Percentiles rank a stretch among this genome's conserved stretches.
Conservation (phyloP, 257 asterid genomes). For the Apocynum venetum region DNA sequence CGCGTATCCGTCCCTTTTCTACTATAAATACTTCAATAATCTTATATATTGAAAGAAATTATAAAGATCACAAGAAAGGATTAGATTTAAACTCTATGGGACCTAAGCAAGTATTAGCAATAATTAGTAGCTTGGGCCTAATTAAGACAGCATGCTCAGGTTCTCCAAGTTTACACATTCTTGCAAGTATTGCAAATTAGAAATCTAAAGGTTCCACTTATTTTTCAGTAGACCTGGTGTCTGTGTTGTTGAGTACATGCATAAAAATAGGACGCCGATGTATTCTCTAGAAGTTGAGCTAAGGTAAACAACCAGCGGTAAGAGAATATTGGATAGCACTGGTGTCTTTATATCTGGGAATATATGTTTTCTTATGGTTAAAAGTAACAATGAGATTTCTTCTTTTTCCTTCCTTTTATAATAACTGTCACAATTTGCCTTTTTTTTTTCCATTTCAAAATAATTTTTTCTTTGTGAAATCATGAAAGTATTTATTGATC, state of each 20-base stretch:
- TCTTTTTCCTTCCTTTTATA: too few relatives aligned
- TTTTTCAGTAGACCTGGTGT: background rate
- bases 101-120: background rate
- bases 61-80: background rate
- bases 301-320: background rate
- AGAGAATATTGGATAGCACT: background rate
- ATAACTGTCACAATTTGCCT: background rate
- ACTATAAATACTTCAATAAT: background rate
- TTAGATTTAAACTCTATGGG: background rate
- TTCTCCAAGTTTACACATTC: background rate
- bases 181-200: background rate
- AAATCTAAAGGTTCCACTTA: background rate
- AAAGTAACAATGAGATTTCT: background rate
- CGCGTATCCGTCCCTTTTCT: background rate
- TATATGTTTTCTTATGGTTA: background rate
- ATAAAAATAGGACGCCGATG: background rate
- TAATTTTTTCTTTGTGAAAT: background rate
- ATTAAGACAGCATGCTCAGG: background rate
- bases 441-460: background rate
- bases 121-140: background rate
- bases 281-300: background rate
- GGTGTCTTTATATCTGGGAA: background rate
- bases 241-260: background rate
- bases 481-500: too few relatives aligned
- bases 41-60: background rate